Evolutionary conservation across 441 rosid species (phyloP), one percentile per base, ranked within the genome.

Genomic region (Erodium trifolium): DNA sequence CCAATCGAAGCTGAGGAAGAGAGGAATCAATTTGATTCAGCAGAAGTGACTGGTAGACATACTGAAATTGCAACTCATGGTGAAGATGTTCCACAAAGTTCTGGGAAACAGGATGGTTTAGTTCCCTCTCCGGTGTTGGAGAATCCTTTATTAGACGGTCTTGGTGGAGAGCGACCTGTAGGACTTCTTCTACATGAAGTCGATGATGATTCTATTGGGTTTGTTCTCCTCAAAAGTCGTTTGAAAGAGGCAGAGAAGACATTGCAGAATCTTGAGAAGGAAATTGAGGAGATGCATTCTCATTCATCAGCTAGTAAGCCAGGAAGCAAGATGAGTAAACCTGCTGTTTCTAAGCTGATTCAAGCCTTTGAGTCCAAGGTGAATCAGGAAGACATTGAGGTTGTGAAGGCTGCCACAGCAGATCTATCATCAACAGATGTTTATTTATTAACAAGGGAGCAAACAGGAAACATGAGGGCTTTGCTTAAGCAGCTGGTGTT

Each of bases 311-410:
- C 71, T 34, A 78, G 71, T 74, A 79, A 72, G 77, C 78, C 85
- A 29, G 81, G 75, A 70, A 70, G 82, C 78, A 84, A 86, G 81
- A 34, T 37, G 59, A 72, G 81, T 55, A 71, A 81, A 47, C 88
- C 91, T 68, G 88, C 71, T 45, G 87, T 91, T 66, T 92, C 97
- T 12, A 88, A 86, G 82, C 73, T 95, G 79, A 92, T 95, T 82
- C 88, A 86, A 72, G 89, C 97, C 68, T 93, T 93, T 49, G 99
- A 93, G 86, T 82, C 88, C 39, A 91, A 85, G 86, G 68, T 69
- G 74, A 89, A 82, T 47, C 62, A 47, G 62, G 91, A 87, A 68
- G 96, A 92, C 68, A 79, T 75, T 3, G 93, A 83, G 74, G 80
- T 78, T 77, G 86, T 79, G 34, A 70, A 68, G 65, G 72, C 71